Conservation (phyloP, 2,329 filamentous ascomycete species). For the Botrytis pseudocinerea region DNA sequence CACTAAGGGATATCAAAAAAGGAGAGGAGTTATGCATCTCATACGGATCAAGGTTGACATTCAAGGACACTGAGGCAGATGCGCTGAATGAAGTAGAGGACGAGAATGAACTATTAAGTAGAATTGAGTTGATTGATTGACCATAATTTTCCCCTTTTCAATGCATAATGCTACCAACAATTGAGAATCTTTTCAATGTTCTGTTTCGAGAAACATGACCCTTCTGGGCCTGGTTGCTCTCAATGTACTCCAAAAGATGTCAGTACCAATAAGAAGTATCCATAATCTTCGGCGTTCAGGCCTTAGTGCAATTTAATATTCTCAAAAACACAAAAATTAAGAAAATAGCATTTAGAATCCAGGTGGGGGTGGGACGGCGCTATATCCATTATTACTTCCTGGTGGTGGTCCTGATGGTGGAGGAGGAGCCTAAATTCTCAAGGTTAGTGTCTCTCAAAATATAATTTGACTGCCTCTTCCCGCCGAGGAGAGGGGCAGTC, state of each 20-base stretch:
- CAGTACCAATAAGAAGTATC: conserved; percentile 10
- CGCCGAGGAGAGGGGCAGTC: neutral
- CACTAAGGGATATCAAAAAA: conserved; percentile 50
- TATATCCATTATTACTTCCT: conserved; percentile 56
- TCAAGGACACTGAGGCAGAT: conserved; percentile 41
- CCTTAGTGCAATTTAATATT: neutral
- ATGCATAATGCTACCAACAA: conserved; percentile 3
- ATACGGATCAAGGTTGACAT: conserved; percentile 42
- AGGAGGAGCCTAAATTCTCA: conserved; percentile 51
- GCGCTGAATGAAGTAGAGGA: conserved; percentile 31
- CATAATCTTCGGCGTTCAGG: neutral
- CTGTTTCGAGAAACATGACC: neutral
- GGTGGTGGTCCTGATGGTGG: conserved; percentile 55
- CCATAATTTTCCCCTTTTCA: conserved; percentile 6
- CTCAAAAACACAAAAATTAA: neutral
- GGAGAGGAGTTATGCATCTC: conserved; percentile 56
- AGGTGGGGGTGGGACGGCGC: conserved; percentile 57
- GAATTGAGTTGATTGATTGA: conserved; percentile 40
- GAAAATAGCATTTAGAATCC: conserved; percentile 44
- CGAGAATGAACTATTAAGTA: conserved; percentile 37
- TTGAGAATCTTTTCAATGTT: neutral
- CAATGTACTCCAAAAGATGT: neutral
- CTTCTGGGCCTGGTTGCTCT: neutral
- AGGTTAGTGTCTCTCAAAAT: conserved; percentile 24
- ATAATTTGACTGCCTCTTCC: neutral